A percentile compares a stretch with the other conserved stretches of the same genome.
These are phyloP conservation scores for Amyloporia xantha DNA, from an alignment of 768 basidiomycete genomes.

Conservation along the genomic window DNA sequence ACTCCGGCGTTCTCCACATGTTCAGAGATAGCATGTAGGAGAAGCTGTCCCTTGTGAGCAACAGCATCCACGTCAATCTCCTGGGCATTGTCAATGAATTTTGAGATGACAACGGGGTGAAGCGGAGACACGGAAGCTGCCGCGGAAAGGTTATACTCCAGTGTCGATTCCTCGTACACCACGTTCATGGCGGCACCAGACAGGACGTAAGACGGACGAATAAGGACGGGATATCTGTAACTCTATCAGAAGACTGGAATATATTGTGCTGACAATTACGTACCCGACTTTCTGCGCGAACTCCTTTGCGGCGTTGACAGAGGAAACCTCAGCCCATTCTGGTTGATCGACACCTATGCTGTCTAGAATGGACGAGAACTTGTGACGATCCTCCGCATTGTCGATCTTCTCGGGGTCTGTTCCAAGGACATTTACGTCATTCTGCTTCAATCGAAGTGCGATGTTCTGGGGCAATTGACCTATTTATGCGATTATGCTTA, in stretches of 20 bases:
- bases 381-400: slow-evolving; percentile 96
- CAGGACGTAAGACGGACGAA: slow-evolving; percentile 96
- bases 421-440: slow-evolving; percentile 88
- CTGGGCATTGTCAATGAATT: slow-evolving; percentile 97
- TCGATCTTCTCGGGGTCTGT: slow-evolving; percentile 96
- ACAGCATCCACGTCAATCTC: slow-evolving; percentile 99
- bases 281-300: slow-evolving; percentile 83
- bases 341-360: slow-evolving; percentile 95
- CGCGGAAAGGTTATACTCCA: slow-evolving; percentile 93
- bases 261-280: slow-evolving; percentile 27
- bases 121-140: slow-evolving; percentile 94
- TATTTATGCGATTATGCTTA: slow-evolving; percentile 28
- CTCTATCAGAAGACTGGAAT: no score
- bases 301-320: slow-evolving; percentile 81
- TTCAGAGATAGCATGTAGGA: slow-evolving; percentile 95
- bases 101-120: slow-evolving; percentile 97
- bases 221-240: slow-evolving; percentile 86
- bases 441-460: slow-evolving; percentile 88
- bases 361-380: slow-evolving; percentile 96
- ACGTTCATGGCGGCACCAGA: slow-evolving; percentile 99
- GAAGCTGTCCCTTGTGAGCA: slow-evolving; percentile 83
- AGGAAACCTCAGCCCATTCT: slow-evolving; percentile 89
- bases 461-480: slow-evolving; percentile 99
- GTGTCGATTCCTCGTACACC: slow-evolving; percentile 81
- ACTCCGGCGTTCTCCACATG: slow-evolving; percentile 99